Evolutionary conservation across 2,329 filamentous ascomycete genomes (phyloP), one percentile per base, ranked within the genome.

Genomic region (Ilyonectria sp.): DNA sequence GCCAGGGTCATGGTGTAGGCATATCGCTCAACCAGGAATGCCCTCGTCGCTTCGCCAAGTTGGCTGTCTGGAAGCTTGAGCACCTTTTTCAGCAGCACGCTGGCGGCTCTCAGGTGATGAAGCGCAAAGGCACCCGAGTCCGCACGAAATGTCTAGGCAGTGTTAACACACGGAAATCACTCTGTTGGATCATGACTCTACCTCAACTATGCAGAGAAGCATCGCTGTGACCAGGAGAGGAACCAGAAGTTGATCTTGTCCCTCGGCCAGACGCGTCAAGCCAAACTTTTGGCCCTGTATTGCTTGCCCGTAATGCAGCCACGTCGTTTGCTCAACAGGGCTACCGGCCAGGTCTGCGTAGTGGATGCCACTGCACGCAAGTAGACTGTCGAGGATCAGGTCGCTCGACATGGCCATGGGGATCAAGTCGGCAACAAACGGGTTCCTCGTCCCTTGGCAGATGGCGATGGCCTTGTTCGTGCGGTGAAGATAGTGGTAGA

Each of bases 401-500:
- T 53, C 33, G 35, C 44, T 46, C 31, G 59, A 55, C 35, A 61
- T 53, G 49, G 49, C 59, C 47, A 61, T 43, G 11, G 49, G 59
- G 19, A 61, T 44, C 47, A 61, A 17, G 13, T 53, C 59, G 2
- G 59, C 35, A 9, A 61, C 37, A 13, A 53, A 61, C 2, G 49
- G 49, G 9, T 61, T 55, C 6, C 59, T 43, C 13, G 33, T 33
- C 2, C 26, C 59, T 13, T 61, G 59, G 8, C 47, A 61, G 13
- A 54, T 54, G 23, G 59, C 59, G n/a, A 61, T 54, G 33, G 53
- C 59, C 59, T 61, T 61, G 26, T 61, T 61, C 21, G 59, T 49
- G 13, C 59, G 59, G 13, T 61, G 59, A 13, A 61, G 31, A 17
- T 61, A 61, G 26, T 61, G 46, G n/a, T 61, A 21, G 26, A 61